These are phyloP conservation scores for Fusarium zealandicum DNA, from an alignment of 2,329 filamentous ascomycete species.

Conservation along the genomic window DNA sequence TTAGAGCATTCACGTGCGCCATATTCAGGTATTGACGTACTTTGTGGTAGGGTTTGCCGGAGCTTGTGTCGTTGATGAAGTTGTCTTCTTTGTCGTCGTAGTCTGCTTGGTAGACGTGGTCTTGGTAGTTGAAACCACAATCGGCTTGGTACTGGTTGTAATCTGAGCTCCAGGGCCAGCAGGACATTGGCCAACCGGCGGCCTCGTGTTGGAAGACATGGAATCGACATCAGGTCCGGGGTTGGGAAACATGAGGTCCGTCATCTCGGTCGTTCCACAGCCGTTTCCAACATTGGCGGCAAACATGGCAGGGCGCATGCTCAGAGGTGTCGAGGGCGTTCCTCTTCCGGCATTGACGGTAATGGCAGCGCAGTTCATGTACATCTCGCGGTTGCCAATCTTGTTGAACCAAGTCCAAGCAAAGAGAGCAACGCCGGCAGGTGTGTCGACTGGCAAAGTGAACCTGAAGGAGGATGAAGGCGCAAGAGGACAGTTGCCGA, in stretches of 20 bases:
- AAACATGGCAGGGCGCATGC: conserved; percentile 70
- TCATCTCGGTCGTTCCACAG: conserved; percentile 50
- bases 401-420: conserved; percentile 82
- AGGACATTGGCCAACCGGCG: conserved; percentile 29
- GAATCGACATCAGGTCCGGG: conserved; percentile 46
- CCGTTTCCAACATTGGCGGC: conserved; percentile 68
- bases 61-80: not conserved
- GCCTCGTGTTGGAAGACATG: conserved; percentile 51
- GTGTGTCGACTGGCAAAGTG: conserved; percentile 60
- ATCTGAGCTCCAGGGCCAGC: conserved; percentile 32
- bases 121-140: not conserved
- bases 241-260: conserved; percentile 69
- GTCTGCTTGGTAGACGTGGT: conserved; percentile 2
- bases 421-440: conserved; percentile 65
- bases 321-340: conserved; percentile 49
- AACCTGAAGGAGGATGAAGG: conserved; percentile 65
- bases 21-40: conserved; percentile 10
- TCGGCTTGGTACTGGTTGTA: conserved; percentile 15
- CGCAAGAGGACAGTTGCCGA: conserved; percentile 58
- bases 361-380: conserved; percentile 82
- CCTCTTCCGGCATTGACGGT: conserved; percentile 57
- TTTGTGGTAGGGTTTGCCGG: conserved; percentile 15
- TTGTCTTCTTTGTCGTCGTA: not conserved
- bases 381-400: conserved; percentile 80
- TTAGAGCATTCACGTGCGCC: not conserved